A percentile compares a stretch with the other conserved stretches of the same genome.
phyloP scores from a whole-genome alignment of 148 eudicot species.

The Agrostemma githago region DNA sequence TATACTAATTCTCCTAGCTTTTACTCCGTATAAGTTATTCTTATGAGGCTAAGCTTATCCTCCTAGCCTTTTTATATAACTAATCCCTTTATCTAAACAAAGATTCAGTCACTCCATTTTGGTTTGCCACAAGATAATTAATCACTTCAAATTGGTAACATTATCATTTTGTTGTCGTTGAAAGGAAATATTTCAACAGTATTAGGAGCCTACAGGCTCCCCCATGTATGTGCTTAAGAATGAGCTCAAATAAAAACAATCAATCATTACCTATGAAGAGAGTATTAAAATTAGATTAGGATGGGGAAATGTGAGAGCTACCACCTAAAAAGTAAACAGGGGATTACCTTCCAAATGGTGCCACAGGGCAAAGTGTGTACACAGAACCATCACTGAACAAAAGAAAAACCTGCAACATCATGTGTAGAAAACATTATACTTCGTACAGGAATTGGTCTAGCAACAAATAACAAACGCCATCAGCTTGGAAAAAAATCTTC shows the following conservation, averaged over 20 bases:
- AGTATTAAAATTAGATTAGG: background rate
- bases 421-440: background rate
- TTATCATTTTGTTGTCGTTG: background rate
- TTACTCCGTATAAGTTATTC: background rate
- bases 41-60: background rate
- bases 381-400: slow-evolving; percentile 81
- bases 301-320: slow-evolving; percentile 5
- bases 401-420: slow-evolving; percentile 66
- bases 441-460: background rate
- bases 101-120: background rate
- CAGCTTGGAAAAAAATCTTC: background rate
- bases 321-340: slow-evolving; percentile 19
- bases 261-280: background rate
- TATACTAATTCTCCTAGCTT: too few species aligned
- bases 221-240: background rate
- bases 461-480: background rate
- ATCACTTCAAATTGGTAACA: background rate
- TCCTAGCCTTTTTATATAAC: background rate
- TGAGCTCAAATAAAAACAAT: slow-evolving; percentile 1
- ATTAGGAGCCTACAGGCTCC: background rate
- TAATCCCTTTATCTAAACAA: background rate
- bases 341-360: slow-evolving; percentile 80
- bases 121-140: background rate
- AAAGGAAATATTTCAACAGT: background rate
- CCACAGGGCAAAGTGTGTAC: slow-evolving; percentile 83